Base-by-base conservation (phyloP, 345 rosid species). In the Arabidopsis suecica region DNA sequence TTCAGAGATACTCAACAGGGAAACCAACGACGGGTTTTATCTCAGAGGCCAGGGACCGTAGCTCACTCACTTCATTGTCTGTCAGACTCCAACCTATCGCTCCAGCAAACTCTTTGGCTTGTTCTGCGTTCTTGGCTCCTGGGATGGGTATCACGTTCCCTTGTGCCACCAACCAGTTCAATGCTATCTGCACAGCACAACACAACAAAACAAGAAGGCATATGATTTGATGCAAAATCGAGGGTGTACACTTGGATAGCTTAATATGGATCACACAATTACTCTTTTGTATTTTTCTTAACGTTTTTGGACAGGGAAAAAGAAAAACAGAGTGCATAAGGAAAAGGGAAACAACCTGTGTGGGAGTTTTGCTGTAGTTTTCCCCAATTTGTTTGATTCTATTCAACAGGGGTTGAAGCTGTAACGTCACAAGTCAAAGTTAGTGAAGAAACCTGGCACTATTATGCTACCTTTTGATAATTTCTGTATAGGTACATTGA, bases 111-210 rank as follows among this genome's bases (percentile, higher is more conserved):
- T 91, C 99, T 55, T 44, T 73, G 1, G 92, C 97, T 76, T 95
- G 99, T 63, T 89, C 88, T 2, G 87, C 87, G 40, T 71, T 88
- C 74, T 86, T 94, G 71, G 97, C 99, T 79, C 99, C 99, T 2
- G 99, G 97, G 78, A 95, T 95, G 12, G 99, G 99, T 66, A 89
- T 86, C 14, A 92, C 96, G 61, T 92, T 95, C 40, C 83, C 97
- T 74, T 90, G 99, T 9, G 92, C 92, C 73, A 90, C 82, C 76
- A 95, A 81, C 99, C 99, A 95, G 82, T 95, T 95, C 66, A 95
- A 83, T 69, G 13, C 92, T 14, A 95, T 97, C 99, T 91, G 60
- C 57, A 65, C 25, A 69, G 11, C 62, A 62, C 53, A 72, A 71
- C 22, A 51, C 38, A 62, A 50, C 41, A 61, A 47, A 61, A 32